Conservation (phyloP, 2,329 filamentous ascomycete genomes). For the Colletotrichum sp. region DNA sequence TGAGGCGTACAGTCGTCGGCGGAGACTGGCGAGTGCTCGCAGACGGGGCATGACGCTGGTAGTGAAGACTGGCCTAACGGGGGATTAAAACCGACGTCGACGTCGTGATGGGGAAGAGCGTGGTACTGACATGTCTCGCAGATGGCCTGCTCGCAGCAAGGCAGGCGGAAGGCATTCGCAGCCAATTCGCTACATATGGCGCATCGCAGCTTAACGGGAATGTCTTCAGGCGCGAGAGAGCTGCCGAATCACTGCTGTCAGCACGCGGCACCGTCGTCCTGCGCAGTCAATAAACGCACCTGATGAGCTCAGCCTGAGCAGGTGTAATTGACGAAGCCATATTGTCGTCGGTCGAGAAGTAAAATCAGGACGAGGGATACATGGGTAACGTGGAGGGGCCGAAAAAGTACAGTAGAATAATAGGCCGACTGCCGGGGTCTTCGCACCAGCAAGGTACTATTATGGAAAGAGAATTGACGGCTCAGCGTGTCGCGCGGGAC, state of each 20-base stretch:
- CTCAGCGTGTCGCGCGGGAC: slow-evolving; percentile 9
- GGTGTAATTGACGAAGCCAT: slow-evolving; percentile 41
- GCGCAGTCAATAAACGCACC: slow-evolving; percentile 38
- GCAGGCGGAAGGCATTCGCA: slow-evolving; percentile 87
- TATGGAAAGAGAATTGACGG: not conserved
- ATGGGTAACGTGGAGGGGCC: slow-evolving; percentile 17
- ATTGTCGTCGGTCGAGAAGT: slow-evolving; percentile 20
- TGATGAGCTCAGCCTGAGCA: slow-evolving; percentile 64
- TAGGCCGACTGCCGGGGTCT: not conserved
- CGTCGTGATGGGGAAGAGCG: not conserved
- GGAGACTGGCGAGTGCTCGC: slow-evolving; percentile 88
- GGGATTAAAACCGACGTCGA: not conserved
- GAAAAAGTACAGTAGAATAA: slow-evolving; percentile 5
- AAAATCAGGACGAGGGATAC: slow-evolving; percentile 18
- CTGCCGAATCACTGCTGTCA: slow-evolving; percentile 47
- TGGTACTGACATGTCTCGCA: slow-evolving; percentile 81
- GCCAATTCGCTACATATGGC: slow-evolving; percentile 91
- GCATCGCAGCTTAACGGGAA: slow-evolving; percentile 96
- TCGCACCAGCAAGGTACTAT: not conserved
- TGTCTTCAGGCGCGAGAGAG: slow-evolving; percentile 79
- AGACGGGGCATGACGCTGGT: slow-evolving; percentile 85
- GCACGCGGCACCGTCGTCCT: not conserved
- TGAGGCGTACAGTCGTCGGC: slow-evolving; percentile 86
- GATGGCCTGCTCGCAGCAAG: slow-evolving; percentile 94
- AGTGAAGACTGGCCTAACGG: slow-evolving; percentile 74